phyloP scores from a whole-genome alignment of 2,329 filamentous ascomycete genomes.

The Cephalotrichum gorgonifer region DNA sequence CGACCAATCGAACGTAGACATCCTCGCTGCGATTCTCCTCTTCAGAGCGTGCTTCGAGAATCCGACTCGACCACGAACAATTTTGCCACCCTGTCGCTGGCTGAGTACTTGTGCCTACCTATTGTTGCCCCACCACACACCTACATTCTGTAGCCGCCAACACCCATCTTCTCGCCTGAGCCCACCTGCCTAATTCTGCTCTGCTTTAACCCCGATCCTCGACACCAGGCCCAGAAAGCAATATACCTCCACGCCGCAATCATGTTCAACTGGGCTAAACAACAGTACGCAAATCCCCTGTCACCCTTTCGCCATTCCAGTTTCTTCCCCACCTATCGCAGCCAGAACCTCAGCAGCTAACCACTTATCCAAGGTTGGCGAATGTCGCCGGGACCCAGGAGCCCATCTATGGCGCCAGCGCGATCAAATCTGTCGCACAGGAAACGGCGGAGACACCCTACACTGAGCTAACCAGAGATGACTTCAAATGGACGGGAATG shows the following conservation, averaged over 20 bases:
- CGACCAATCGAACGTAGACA: not conserved
- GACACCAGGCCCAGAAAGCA: not conserved
- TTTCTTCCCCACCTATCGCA: not conserved
- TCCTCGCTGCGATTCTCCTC: not conserved
- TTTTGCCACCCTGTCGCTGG: not conserved
- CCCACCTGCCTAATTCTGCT: not conserved
- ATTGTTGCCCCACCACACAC: not conserved
- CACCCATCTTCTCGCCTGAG: not conserved
- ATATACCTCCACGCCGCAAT: conserved; percentile 18
- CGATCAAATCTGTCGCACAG: conserved; percentile 75
- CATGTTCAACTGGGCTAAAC: conserved; percentile 94
- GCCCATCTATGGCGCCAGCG: conserved; percentile 85
- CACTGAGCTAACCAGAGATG: conserved; percentile 66
- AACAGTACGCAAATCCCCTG: conserved; percentile 56
- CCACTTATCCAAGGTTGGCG: conserved; percentile 41
- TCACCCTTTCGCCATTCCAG: conserved; percentile 3
- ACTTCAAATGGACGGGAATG: conserved; percentile 73
- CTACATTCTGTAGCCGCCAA: too few relatives aligned
- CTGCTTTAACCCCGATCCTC: not conserved
- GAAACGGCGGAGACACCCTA: conserved; percentile 71
- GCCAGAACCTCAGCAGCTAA: not conserved
- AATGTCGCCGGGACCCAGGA: conserved; percentile 92
- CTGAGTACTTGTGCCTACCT: too few relatives aligned
- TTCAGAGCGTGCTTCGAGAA: not conserved
- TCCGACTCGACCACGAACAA: not conserved